Base-by-base conservation (phyloP, 2,329 filamentous ascomycete genomes). In the Microdochium paspali region DNA sequence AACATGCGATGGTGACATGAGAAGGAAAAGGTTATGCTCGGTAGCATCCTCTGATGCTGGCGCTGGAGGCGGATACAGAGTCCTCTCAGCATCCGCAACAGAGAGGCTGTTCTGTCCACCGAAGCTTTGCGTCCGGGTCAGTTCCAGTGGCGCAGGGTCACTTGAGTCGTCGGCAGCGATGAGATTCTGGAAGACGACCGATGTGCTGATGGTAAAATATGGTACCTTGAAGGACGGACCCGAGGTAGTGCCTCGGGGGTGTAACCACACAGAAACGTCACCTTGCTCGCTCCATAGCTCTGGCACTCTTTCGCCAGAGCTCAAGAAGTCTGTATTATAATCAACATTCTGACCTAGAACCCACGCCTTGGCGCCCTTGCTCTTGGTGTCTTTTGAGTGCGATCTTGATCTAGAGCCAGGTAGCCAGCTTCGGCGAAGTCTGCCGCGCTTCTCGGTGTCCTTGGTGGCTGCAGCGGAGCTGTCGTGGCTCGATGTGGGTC, bases 251-350 rank as follows among this genome's bases (percentile, higher is more conserved):
- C 66, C 65, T 47, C 67, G 71, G 1, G 79, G 70, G 48, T 75
- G 75, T 3, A 85, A 63, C 54, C 80, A 79, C 20, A 85, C 71
- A 45, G 71, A 67, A 23, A 82, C 71, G 50, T 73, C 73, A 32
- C 77, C 80, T 46, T 61, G 66, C 47, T 83, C 79, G 53, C 80
- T 77, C 82, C 82, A 85, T 20, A 85, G 62, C 59, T 85, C 82
- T 2, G 80, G 78, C 3, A 84, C 76, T 66, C 76, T 80, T 54
- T 83, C 77, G 20, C 71, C 74, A 40, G 73, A 74, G 21, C 68
- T 58, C 46, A 84, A 61, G 26, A 71, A 70, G 6, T 66, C 58
- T 0, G 73, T 66, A 56, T 77, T 81, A 58, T 84, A 84, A 46
- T 83, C 78, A 12, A 67, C 68, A 40, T 65, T 66, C 45, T 74